These are phyloP conservation scores for Penicillium goetzii DNA, from an alignment of 495 filamentous ascomycete genomes.

Conservation along the genomic window DNA sequence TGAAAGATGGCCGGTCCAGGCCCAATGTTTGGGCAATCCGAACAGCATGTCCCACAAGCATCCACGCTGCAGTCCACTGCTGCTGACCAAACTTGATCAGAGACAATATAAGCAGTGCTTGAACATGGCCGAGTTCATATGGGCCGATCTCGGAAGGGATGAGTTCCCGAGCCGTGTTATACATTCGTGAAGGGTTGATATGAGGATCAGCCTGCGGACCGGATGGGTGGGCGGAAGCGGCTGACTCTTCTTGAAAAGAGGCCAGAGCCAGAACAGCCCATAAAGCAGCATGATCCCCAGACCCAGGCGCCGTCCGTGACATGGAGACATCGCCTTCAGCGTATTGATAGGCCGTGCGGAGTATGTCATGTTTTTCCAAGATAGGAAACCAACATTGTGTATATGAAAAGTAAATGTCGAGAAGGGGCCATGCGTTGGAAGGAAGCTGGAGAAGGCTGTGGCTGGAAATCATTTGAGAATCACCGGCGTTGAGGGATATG, in stretches of 20 bases:
- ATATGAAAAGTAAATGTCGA: conserved; percentile 75
- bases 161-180: conserved; percentile 56
- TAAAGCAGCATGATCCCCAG: conserved; percentile 63
- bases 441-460: conserved; percentile 38
- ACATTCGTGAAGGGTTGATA: conserved; percentile 45
- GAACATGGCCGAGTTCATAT: conserved; percentile 62
- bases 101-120: conserved; percentile 63
- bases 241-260: conserved; percentile 51
- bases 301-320: conserved; percentile 36
- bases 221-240: conserved; percentile 37
- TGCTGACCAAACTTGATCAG: conserved; percentile 61
- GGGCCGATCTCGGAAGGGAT: conserved; percentile 58
- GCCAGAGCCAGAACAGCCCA: conserved; percentile 63
- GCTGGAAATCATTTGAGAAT: conserved; percentile 22
- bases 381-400: conserved; percentile 78
- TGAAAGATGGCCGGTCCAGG: conserved; percentile 32
- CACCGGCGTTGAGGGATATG: conserved; percentile 10
- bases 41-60: conserved; percentile 64
- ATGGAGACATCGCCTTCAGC: conserved; percentile 43
- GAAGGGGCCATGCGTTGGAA: conserved; percentile 57
- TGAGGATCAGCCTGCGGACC: conserved; percentile 23
- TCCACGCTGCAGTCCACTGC: conserved; percentile 57
- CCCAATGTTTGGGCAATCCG: conserved; percentile 56
- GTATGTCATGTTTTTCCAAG: conserved; percentile 67
- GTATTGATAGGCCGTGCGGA: conserved; percentile 52